phyloP scores from a whole-genome alignment of 306 rosid genomes.

The Citrullus amarus region DNA sequence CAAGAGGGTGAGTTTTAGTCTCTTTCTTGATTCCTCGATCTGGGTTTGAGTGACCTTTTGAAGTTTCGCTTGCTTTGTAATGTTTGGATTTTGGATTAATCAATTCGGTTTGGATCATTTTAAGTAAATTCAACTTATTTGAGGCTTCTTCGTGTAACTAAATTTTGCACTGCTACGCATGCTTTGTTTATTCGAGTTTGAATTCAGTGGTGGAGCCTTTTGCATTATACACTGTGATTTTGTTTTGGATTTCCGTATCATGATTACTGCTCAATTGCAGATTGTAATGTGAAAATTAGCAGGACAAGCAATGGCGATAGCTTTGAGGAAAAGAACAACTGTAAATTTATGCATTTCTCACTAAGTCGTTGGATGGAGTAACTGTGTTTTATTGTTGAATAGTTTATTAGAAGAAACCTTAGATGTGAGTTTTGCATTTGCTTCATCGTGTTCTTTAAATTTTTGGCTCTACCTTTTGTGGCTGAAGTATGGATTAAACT shows the following conservation, averaged over 20 bases:
- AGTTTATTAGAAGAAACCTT: background rate
- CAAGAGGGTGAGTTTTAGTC: conserved; percentile 44
- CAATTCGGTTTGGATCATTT: background rate
- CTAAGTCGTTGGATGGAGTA: background rate
- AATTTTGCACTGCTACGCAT: background rate
- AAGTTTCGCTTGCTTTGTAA: background rate
- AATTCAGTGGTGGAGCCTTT: background rate
- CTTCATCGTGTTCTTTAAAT: background rate
- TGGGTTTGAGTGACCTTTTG: background rate
- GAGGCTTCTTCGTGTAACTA: background rate
- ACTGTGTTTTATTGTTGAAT: background rate
- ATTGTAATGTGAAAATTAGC: background rate
- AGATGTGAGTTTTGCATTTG: background rate
- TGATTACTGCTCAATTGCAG: background rate
- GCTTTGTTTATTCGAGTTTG: background rate
- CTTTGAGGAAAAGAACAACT: background rate
- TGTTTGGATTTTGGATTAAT: background rate
- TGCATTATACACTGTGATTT: background rate
- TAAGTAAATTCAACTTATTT: background rate
- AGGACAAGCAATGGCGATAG: background rate
- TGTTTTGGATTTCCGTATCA: background rate
- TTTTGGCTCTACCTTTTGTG: background rate
- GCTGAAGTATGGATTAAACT: background rate
- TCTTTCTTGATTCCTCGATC: background rate
- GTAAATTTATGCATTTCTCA: background rate